Evolutionary conservation across 2,329 filamentous ascomycete genomes (phyloP).

Genomic region (Penicillium sp.): DNA sequence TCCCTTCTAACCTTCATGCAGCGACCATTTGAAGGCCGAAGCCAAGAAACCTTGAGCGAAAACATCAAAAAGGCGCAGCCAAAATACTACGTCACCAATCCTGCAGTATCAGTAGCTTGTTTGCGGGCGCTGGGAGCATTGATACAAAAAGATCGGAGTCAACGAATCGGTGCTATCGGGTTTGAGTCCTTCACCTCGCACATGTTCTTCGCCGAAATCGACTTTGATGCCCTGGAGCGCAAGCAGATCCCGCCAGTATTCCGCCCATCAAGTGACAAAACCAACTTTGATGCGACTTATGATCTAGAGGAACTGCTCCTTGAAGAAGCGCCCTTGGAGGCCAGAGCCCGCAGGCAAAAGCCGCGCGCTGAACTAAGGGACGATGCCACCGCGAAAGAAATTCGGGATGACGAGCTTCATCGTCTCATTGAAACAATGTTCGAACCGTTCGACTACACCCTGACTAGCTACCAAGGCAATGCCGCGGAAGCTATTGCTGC

Average conservation of each 20-base stretch:
- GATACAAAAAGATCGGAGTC: constrained; percentile 73
- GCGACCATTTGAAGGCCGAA: constrained; percentile 90
- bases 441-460: constrained; percentile 90
- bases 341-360: constrained; percentile 87
- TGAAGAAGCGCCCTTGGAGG: constrained; percentile 92
- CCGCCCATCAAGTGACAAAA: constrained; percentile 91
- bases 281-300: constrained; percentile 98
- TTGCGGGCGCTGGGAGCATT: constrained; percentile 83
- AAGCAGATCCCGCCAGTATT: constrained; percentile 92
- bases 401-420: constrained; percentile 89
- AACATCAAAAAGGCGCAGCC: constrained; percentile 79
- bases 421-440: constrained; percentile 93
- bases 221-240: constrained; percentile 78
- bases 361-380: constrained; percentile 87
- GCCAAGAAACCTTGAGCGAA: constrained; percentile 73
- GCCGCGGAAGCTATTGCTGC: constrained; percentile 43
- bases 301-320: constrained; percentile 90
- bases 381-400: constrained; percentile 92
- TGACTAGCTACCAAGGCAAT: constrained; percentile 66
- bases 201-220: constrained; percentile 81
- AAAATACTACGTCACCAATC: constrained; percentile 87
- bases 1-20: constrained; percentile 43
- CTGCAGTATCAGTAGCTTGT: constrained; percentile 83
- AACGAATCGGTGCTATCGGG: constrained; percentile 75
- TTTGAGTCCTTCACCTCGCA: constrained; percentile 85